A percentile compares a stretch with the other conserved stretches of the same genome.
phyloP scores from a whole-genome alignment of 768 basidiomycete species.

The Termitomyces sp. region DNA sequence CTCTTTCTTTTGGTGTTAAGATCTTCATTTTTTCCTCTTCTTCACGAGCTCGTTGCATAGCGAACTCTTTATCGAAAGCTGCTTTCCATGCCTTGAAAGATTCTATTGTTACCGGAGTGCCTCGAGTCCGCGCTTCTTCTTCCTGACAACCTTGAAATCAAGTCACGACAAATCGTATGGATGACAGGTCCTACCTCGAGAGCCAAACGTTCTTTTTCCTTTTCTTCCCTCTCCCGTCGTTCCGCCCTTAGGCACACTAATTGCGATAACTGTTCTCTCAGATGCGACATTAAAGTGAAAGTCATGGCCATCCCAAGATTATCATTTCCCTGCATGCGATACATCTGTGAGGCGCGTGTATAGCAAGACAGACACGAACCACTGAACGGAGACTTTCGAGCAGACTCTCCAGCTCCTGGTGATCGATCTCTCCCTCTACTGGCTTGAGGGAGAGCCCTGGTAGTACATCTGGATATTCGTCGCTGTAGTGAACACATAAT shows the following conservation, averaged over 20 bases:
- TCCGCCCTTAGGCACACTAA: conserved; percentile 60
- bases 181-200: conserved; percentile 56
- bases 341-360: conserved; percentile 5
- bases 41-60: conserved; percentile 51
- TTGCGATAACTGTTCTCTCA: conserved; percentile 69
- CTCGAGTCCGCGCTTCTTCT: conserved; percentile 81
- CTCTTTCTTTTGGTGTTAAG: conserved; percentile 74
- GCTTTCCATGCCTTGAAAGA: conserved; percentile 80
- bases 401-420: conserved; percentile 49
- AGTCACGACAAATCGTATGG: neutral
- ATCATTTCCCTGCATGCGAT: conserved; percentile 60
- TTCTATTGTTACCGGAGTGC: conserved; percentile 85
- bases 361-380: conserved; percentile 31
- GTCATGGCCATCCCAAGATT: conserved; percentile 97
- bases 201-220: conserved; percentile 66
- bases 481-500: conserved; percentile 71
- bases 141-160: conserved; percentile 42
- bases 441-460: conserved; percentile 68
- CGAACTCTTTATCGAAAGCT: conserved; percentile 72
- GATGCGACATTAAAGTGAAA: conserved; percentile 84
- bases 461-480: conserved; percentile 78
- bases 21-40: conserved; percentile 73
- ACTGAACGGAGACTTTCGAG: conserved; percentile 52
- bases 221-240: conserved; percentile 52
- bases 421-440: conserved; percentile 55